phyloP scores from a whole-genome alignment of 2,329 filamentous ascomycete genomes.

The Exophiala calicioides region DNA sequence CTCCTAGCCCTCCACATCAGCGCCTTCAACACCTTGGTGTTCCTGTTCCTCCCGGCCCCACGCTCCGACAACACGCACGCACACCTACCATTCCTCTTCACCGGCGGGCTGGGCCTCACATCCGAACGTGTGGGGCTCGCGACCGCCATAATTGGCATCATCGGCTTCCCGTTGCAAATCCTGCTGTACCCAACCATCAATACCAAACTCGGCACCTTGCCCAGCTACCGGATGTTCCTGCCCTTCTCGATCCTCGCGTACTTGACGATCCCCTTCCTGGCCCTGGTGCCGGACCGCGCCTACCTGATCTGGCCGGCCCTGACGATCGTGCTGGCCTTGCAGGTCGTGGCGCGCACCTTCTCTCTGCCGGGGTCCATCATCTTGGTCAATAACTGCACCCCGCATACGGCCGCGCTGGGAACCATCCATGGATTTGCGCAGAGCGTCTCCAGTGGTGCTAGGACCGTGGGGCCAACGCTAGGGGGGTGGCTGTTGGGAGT shows the following conservation, averaged over 20 bases:
- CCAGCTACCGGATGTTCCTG: conserved; percentile 67
- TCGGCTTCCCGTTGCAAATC: conserved; percentile 74
- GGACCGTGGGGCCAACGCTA: conserved; percentile 58
- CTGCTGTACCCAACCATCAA: conserved; percentile 71
- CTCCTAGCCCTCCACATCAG: conserved; percentile 73
- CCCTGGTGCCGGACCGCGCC: conserved; percentile 62
- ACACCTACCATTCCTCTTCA: conserved; percentile 53
- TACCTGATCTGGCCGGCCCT: conserved; percentile 66
- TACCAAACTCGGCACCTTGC: conserved; percentile 65
- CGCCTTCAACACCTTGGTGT: conserved; percentile 75
- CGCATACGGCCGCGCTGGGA: conserved; percentile 57
- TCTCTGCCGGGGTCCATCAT: conserved; percentile 61
- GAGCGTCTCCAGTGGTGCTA: conserved; percentile 54
- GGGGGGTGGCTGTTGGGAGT: conserved; percentile 57
- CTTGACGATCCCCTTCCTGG: conserved; percentile 68
- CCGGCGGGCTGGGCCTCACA: conserved; percentile 73
- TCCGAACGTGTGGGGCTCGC: conserved; percentile 72
- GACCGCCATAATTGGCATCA: conserved; percentile 72
- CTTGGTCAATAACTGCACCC: conserved; percentile 61
- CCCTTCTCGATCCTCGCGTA: conserved; percentile 72
- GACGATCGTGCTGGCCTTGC: conserved; percentile 63
- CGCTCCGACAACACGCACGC: conserved; percentile 46
- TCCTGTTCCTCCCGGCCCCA: conserved; percentile 73
- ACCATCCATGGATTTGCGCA: conserved; percentile 62
- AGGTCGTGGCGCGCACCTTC: conserved; percentile 74